These are phyloP conservation scores for Candida anglica DNA, from an alignment of 805 yeast species.

Conservation along the genomic window DNA sequence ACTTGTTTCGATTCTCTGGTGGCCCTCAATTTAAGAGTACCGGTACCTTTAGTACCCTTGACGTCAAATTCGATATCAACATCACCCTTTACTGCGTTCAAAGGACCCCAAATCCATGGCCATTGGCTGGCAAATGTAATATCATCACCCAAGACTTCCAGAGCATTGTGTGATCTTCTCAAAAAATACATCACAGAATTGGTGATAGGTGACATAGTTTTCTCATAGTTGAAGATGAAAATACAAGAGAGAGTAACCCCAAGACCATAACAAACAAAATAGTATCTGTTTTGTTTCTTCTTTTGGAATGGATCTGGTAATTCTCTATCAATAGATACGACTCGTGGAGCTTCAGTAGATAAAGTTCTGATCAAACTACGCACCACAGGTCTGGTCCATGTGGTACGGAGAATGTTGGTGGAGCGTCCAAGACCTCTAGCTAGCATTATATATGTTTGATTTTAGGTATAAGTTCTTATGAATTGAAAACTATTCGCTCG, in stretches of 20 bases:
- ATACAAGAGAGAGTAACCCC: constrained; percentile 36
- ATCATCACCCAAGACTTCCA: constrained; percentile 64
- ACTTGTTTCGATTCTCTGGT: constrained; percentile 56
- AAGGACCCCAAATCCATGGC: constrained; percentile 88
- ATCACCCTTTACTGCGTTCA: constrained; percentile 78
- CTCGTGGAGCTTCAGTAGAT: not conserved
- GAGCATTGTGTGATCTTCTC: constrained; percentile 67
- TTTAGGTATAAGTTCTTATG: too few species aligned
- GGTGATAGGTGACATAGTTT: constrained; percentile 83
- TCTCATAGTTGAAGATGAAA: constrained; percentile 88
- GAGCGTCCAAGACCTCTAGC: too few species aligned
- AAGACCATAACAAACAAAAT: constrained; percentile 45
- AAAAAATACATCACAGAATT: constrained; percentile 81
- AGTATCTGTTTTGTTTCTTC: constrained; percentile 45
- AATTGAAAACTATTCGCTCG: too few species aligned
- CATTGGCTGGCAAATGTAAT: constrained; percentile 68
- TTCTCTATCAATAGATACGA: constrained; percentile 67
- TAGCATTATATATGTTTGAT: too few species aligned
- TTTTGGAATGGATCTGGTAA: constrained; percentile 76
- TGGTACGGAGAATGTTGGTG: not conserved
- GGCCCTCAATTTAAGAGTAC: constrained; percentile 66
- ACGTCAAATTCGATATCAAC: constrained; percentile 72
- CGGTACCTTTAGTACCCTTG: constrained; percentile 56
- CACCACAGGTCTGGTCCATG: not conserved
- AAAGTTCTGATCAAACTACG: too few species aligned